Evolutionary conservation across 2,329 filamentous ascomycete species (phyloP).

Genomic region (Balansia obtecta): DNA sequence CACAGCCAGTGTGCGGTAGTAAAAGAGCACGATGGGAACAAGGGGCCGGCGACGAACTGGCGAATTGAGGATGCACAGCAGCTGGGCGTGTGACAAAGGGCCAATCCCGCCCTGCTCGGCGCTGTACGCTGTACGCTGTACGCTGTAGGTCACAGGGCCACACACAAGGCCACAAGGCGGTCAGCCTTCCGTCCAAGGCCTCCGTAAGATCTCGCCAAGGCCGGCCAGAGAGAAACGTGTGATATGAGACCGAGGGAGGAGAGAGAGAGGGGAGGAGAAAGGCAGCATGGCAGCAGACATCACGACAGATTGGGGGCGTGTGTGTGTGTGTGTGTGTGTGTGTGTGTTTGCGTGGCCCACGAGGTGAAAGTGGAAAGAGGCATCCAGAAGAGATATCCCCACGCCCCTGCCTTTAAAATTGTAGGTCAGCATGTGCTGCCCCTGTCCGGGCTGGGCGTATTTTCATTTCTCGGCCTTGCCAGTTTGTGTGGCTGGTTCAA

Average conservation of each 20-base stretch:
- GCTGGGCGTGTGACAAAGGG: constrained; percentile 3
- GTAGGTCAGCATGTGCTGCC: constrained; percentile 4
- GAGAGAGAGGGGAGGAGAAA: no score
- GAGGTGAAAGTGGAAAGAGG: constrained; percentile 12
- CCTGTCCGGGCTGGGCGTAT: constrained; percentile 1
- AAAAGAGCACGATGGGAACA: neutral
- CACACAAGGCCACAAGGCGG: no score
- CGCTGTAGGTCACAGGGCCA: no score
- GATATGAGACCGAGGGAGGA: no score
- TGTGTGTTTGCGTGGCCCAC: no score
- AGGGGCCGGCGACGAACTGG: neutral
- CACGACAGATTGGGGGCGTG: constrained; percentile 3
- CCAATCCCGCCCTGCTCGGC: neutral
- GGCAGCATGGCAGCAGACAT: no score
- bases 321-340: no score
- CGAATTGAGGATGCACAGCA: neutral
- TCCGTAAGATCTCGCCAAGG: no score
- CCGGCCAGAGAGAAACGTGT: no score
- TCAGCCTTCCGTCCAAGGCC: no score
- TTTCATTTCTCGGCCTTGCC: neutral
- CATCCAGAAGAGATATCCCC: constrained; percentile 1
- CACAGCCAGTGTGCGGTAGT: neutral
- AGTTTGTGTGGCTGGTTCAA: neutral
- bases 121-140: neutral
- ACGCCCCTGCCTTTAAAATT: neutral